Percentiles rank a stretch among this genome's conserved stretches.
These are phyloP conservation scores for Taphrina flavorubra DNA, from an alignment of 1,139 yeast genomes.

Conservation along the genomic window DNA sequence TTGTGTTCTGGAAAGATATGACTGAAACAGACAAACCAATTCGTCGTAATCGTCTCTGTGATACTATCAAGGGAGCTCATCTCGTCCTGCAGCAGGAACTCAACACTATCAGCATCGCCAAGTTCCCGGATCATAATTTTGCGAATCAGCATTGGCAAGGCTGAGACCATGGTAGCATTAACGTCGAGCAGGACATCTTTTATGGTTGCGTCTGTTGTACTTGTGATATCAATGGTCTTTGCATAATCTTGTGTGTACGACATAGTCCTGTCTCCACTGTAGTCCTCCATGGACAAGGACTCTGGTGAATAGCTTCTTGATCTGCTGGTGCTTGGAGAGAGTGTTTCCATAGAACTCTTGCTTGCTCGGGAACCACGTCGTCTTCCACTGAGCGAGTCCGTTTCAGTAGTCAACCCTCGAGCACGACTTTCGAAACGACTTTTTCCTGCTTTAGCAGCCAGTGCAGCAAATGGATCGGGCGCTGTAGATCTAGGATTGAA, in stretches of 20 bases:
- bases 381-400: not conserved
- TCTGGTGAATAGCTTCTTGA: not conserved
- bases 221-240: not conserved
- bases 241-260: not conserved
- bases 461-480: slow-evolving; percentile 19
- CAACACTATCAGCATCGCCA: slow-evolving; percentile 1
- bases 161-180: not conserved
- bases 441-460: slow-evolving; percentile 16
- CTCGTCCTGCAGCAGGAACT: slow-evolving; percentile 6
- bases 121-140: not conserved
- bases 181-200: slow-evolving; percentile 2
- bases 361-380: not conserved
- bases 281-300: not conserved
- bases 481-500: not conserved
- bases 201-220: not conserved
- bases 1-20: slow-evolving; percentile 1
- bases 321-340: not conserved
- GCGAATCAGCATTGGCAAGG: slow-evolving; percentile 8
- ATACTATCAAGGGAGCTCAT: not conserved
- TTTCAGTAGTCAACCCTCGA: not conserved
- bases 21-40: slow-evolving; percentile 17
- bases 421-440: slow-evolving; percentile 3
- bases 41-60: not conserved
- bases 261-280: not conserved
- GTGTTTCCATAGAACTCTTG: not conserved